phyloP scores from a whole-genome alignment of 228 moss, liverwort and hornwort genomes.

The Sphagnum fallax region DNA sequence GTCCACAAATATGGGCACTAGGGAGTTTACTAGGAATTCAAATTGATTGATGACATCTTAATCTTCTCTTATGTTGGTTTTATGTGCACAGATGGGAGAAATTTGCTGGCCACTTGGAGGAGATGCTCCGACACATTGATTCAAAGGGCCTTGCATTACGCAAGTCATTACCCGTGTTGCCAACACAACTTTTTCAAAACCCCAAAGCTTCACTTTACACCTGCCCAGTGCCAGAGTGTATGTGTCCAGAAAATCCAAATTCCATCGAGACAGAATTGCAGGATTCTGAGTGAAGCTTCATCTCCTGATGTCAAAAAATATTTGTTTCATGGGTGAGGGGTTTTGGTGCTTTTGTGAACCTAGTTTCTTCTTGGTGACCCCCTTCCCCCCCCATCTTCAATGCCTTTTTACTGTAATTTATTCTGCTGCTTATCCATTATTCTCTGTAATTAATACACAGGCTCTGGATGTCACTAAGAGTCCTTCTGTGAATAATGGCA shows the following conservation, averaged over 20 bases:
- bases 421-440: not conserved
- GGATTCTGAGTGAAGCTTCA: not conserved
- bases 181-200: slow-evolving; percentile 17
- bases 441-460: not conserved
- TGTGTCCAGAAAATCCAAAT: slow-evolving; percentile 52
- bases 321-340: not conserved
- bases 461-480: not conserved
- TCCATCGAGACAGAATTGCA: not conserved
- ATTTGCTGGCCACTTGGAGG: slow-evolving; percentile 58
- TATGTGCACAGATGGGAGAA: slow-evolving; percentile 54
- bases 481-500: no score
- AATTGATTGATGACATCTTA: not conserved
- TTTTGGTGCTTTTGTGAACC: not conserved
- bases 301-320: not conserved
- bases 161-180: slow-evolving; percentile 33
- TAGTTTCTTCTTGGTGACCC: not conserved
- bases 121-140: slow-evolving; percentile 86
- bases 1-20: not conserved
- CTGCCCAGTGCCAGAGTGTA: slow-evolving; percentile 94
- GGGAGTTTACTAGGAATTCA: not conserved
- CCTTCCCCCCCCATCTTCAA: not conserved
- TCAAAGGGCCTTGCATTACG: slow-evolving; percentile 80
- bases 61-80: not conserved
- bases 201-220: slow-evolving; percentile 88
- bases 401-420: not conserved